Percentiles rank a stretch among this genome's conserved stretches.
Evolutionary conservation across 352 stramenopile genomes (phyloP).

Genomic region (Halophytophthora batemanensis): DNA sequence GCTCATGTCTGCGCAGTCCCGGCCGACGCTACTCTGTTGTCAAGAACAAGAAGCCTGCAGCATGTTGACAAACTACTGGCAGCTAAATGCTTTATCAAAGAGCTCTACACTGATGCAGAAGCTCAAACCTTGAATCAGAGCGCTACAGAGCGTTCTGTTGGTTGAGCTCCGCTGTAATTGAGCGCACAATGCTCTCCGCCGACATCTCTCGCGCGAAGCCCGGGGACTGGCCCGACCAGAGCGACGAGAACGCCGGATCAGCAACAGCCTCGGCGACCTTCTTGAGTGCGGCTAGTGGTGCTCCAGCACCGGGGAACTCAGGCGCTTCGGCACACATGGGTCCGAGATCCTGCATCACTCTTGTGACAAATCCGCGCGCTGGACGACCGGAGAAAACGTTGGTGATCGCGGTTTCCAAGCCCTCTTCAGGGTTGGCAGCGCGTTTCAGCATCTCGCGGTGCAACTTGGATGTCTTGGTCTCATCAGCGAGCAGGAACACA

Average conservation of each 20-base stretch:
- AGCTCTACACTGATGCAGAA: no score
- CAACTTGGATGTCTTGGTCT: constrained; percentile 31
- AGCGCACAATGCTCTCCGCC: constrained; percentile 20
- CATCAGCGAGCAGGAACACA: constrained; percentile 47
- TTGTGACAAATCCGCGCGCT: constrained; percentile 42
- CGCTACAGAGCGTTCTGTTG: constrained; percentile 7
- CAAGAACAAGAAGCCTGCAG: no score
- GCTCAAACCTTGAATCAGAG: no score
- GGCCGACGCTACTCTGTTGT: no score
- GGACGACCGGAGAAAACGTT: constrained; percentile 42
- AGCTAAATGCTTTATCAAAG: no score
- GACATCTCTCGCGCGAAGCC: constrained; percentile 20
- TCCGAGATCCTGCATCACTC: constrained; percentile 30
- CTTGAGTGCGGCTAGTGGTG: constrained; percentile 15
- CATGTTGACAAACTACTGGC: no score
- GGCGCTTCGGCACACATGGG: constrained; percentile 22
- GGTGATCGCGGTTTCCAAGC: constrained; percentile 21
- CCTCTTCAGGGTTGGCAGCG: constrained; percentile 20
- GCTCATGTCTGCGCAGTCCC: no score
- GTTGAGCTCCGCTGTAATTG: constrained; percentile 19
- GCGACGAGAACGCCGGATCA: constrained; percentile 24
- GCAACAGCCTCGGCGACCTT: constrained; percentile 15
- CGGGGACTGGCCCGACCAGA: constrained; percentile 28
- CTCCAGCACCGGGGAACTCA: constrained; percentile 20
- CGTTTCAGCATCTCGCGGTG: constrained; percentile 33